Evolutionary conservation across 2,329 filamentous ascomycete species (phyloP), one percentile per base, ranked within the genome.

Genomic region (Emmonsiellopsis sp.): DNA sequence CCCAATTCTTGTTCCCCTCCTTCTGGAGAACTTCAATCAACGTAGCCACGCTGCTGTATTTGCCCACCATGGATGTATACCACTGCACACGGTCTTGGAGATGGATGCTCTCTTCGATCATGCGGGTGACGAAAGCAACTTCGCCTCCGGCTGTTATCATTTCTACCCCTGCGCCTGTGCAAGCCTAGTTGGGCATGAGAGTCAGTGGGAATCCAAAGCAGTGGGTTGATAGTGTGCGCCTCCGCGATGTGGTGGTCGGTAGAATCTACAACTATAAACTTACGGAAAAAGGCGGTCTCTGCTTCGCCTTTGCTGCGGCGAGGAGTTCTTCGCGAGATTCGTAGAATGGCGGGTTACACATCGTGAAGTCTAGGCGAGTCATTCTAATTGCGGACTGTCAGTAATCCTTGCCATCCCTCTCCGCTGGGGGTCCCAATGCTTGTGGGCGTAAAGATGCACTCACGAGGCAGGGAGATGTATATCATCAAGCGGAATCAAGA

Each of bases 311-410:
- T 0, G 87, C 85, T 1, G 85, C 85, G 3, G 74, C 71, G 2
- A 78, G 60, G 69, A 96, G 80, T 49, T 94, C 89, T 5, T 77
- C 70, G 2, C 79, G 72, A 0, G 87, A 90, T n/a, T 76, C 69
- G 73, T 96, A 97, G 71, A 98, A 98, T 0, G 93, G 93, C 0
- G 93, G 93, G 60, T 98, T 98, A 58, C 86, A 92, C 83, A 97
- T 94, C 55, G 82, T 83, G 66, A 97, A 96, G 65, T 92, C 85
- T 43, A 95, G 75, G 2, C 74, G 76, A 8, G 63, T 56, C 9
- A 27, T 32, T 17, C 34, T 40, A 32, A 9, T 45, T 44, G 3
- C 3, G 9, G 21, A 21, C 8, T 13, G 34, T 49, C 5, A 49
- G 34, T 21, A 27, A 10, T 9, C n/a, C 11, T 40, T 49, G 5